Conservation (phyloP, 2,329 filamentous ascomycete species). For the Calycina herbarum region DNA sequence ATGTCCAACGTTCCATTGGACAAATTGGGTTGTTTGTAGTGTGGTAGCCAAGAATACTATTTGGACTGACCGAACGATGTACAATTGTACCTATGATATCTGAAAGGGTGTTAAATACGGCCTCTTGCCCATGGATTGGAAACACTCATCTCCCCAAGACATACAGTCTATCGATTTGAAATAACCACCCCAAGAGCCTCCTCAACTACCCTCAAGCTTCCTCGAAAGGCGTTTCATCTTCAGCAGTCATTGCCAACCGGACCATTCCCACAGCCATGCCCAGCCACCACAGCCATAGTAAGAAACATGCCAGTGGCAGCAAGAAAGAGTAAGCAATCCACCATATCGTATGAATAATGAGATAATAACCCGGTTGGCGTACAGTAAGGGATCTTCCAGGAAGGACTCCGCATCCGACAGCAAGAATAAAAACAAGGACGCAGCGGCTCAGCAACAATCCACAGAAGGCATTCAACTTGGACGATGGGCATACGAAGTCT, state of each 20-base stretch:
- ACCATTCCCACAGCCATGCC: not conserved
- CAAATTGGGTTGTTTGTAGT: not conserved
- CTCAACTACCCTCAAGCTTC: not conserved
- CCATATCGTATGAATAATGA: not conserved
- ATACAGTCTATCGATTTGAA: not conserved
- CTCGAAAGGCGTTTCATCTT: not conserved
- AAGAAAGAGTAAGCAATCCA: not conserved
- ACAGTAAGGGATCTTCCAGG: not conserved
- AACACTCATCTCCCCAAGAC: not conserved
- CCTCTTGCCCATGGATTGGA: not conserved
- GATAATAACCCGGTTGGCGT: not conserved
- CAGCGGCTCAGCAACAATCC: not conserved
- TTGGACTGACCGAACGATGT: not conserved
- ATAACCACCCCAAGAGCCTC: not conserved
- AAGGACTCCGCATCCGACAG: not conserved
- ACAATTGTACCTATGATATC: not conserved
- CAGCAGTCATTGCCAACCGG: not conserved
- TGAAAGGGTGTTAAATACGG: not conserved
- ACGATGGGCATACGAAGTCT: constrained; percentile 16
- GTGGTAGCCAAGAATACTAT: not conserved
- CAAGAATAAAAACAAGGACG: not conserved
- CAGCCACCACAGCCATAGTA: not conserved
- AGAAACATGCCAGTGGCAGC: not conserved
- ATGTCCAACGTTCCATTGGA: not conserved
- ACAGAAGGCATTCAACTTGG: constrained; percentile 8